Conservation (phyloP, 805 yeast species). For the Metschnikowia reukaufii region DNA sequence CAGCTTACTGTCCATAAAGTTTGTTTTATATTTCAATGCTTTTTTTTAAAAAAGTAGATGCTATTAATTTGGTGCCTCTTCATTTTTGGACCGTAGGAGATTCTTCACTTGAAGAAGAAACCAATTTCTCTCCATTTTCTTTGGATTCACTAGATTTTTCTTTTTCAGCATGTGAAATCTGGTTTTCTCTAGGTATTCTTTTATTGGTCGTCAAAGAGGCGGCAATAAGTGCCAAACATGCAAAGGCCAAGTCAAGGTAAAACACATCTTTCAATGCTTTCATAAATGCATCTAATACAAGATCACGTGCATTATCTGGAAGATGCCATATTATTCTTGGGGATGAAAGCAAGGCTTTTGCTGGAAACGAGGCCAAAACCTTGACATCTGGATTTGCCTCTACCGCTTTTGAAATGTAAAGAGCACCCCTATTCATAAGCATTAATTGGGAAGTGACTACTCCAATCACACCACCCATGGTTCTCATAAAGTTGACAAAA, state of each 20-base stretch:
- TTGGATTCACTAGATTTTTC: not conserved
- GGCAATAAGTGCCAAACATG: conserved; percentile 13
- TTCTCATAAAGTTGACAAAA: conserved; percentile 33
- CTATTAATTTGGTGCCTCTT: no score
- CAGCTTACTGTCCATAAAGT: no score
- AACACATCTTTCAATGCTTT: conserved; percentile 19
- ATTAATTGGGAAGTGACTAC: conserved; percentile 35
- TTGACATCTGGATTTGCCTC: conserved; percentile 6
- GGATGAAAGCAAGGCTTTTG: conserved; percentile 17
- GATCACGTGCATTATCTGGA: conserved; percentile 23
- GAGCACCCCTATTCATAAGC: conserved; percentile 16
- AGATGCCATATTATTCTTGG: conserved; percentile 30
- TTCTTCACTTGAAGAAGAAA: not conserved
- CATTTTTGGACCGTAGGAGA: not conserved
- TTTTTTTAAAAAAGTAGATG: no score
- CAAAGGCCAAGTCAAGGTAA: conserved; percentile 19
- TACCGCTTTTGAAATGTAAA: conserved; percentile 12
- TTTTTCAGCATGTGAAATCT: conserved; percentile 13
- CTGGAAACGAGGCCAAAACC: conserved; percentile 6
- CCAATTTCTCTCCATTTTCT: conserved; percentile 3
- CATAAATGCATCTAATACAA: conserved; percentile 27
- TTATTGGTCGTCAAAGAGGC: conserved; percentile 18
- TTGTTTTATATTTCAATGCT: no score
- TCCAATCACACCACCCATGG: conserved; percentile 35
- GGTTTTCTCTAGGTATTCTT: conserved; percentile 15